A percentile compares a stretch with the other conserved stretches of the same genome.
These are phyloP conservation scores for Leccinellum albellum DNA, from an alignment of 768 basidiomycete genomes.

Conservation along the genomic window DNA sequence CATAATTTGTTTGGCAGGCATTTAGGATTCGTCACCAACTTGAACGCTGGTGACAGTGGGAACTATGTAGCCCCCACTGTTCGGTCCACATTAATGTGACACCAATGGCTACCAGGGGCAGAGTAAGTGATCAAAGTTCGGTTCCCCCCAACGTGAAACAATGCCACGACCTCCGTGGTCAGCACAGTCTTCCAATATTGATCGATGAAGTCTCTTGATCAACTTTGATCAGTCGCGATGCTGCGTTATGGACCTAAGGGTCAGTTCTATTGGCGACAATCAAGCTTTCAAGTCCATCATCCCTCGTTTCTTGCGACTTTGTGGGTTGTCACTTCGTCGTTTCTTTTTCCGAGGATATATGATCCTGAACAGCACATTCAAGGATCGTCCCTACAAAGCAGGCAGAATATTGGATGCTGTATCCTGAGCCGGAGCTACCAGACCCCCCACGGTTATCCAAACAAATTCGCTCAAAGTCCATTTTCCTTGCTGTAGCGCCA, in stretches of 20 bases:
- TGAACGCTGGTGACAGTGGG: too few species aligned
- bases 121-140: neutral
- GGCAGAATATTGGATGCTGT: neutral
- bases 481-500: neutral
- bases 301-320: neutral
- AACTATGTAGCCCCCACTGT: too few species aligned
- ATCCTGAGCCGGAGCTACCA: neutral
- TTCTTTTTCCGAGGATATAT: neutral
- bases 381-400: neutral
- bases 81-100: too few species aligned
- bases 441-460: neutral
- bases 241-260: neutral
- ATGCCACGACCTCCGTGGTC: neutral
- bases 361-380: neutral
- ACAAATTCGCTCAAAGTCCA: neutral
- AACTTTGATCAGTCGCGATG: neutral
- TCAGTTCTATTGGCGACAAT: neutral
- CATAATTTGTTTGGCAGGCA: too few species aligned
- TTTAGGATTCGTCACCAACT: too few species aligned
- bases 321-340: neutral
- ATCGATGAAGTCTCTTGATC: neutral
- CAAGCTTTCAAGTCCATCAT: neutral
- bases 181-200: neutral
- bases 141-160: neutral
- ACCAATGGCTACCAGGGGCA: neutral